phyloP scores from a whole-genome alignment of 805 yeast species.

The Metschnikowia lachancei region DNA sequence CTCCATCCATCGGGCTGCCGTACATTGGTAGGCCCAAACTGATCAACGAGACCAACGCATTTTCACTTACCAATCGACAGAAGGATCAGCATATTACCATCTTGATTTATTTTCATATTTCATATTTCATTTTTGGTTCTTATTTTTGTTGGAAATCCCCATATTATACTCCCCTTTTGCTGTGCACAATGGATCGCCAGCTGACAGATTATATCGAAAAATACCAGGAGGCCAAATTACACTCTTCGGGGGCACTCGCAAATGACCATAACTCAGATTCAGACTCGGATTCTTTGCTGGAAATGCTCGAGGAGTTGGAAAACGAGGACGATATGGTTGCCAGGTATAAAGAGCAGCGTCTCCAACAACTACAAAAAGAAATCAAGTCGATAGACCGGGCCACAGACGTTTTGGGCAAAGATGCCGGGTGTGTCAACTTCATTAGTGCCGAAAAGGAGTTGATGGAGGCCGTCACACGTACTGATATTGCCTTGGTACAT shows the following conservation, averaged over 20 bases:
- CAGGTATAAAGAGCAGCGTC: constrained; percentile 60
- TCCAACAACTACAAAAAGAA: constrained; percentile 53
- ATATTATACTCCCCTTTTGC: too few relatives aligned
- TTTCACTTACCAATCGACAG: too few relatives aligned
- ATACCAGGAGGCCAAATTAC: constrained; percentile 43
- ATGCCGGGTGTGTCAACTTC: constrained; percentile 30
- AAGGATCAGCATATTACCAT: too few relatives aligned
- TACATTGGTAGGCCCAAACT: too few relatives aligned
- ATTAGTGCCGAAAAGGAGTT: constrained; percentile 54
- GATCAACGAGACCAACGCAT: too few relatives aligned
- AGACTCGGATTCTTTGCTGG: constrained; percentile 38
- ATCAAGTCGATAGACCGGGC: constrained; percentile 33
- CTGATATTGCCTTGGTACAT: constrained; percentile 46
- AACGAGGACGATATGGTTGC: constrained; percentile 43
- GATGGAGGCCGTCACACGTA: constrained; percentile 47
- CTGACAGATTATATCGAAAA: constrained; percentile 39
- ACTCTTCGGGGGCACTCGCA: not conserved
- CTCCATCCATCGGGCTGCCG: too few relatives aligned
- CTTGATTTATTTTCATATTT: too few relatives aligned
- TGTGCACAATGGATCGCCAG: constrained; percentile 28
- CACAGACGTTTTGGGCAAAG: constrained; percentile 29
- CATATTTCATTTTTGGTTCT: too few relatives aligned
- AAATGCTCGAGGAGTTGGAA: constrained; percentile 42
- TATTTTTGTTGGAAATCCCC: too few relatives aligned
- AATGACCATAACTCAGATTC: constrained; percentile 29